Conservation (phyloP, 768 basidiomycete species). For the Boletus tylopilopsis region DNA sequence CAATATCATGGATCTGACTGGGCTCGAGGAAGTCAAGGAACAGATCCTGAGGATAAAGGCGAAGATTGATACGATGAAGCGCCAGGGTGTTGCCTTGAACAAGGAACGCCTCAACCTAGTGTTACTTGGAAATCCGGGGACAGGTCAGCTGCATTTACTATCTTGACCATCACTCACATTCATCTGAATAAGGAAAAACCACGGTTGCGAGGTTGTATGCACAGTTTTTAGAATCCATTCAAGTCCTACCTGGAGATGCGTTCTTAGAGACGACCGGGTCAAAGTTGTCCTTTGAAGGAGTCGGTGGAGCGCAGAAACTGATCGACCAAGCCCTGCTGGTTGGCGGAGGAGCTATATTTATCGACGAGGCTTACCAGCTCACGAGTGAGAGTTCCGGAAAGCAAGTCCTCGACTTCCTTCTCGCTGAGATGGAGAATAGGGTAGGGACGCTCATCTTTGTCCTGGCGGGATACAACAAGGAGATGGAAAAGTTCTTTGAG, state of each 20-base stretch:
- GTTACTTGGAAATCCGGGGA: slow-evolving; percentile 68
- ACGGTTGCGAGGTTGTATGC: slow-evolving; percentile 52
- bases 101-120: slow-evolving; percentile 59
- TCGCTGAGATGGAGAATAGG: slow-evolving; percentile 74
- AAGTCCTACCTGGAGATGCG: slow-evolving; percentile 46
- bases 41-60: slow-evolving; percentile 55
- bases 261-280: slow-evolving; percentile 67
- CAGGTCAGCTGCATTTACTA: slow-evolving; percentile 58
- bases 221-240: slow-evolving; percentile 53
- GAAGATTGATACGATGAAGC: slow-evolving; percentile 43
- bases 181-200: slow-evolving; percentile 8
- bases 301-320: slow-evolving; percentile 28
- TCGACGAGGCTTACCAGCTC: slow-evolving; percentile 73
- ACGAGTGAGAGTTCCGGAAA: slow-evolving; percentile 44
- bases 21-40: slow-evolving; percentile 59
- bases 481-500: slow-evolving; percentile 78
- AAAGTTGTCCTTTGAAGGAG: slow-evolving; percentile 53
- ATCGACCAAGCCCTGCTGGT: slow-evolving; percentile 43
- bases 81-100: slow-evolving; percentile 48
- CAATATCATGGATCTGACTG: slow-evolving; percentile 61
- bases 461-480: slow-evolving; percentile 63
- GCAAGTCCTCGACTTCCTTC: slow-evolving; percentile 63
- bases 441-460: slow-evolving; percentile 64
- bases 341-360: slow-evolving; percentile 64
- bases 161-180: background rate